A percentile compares a stretch with the other conserved stretches of the same genome.
Conservation (phyloP, 2,329 filamentous ascomycete species). For the Claviceps monticola region DNA sequence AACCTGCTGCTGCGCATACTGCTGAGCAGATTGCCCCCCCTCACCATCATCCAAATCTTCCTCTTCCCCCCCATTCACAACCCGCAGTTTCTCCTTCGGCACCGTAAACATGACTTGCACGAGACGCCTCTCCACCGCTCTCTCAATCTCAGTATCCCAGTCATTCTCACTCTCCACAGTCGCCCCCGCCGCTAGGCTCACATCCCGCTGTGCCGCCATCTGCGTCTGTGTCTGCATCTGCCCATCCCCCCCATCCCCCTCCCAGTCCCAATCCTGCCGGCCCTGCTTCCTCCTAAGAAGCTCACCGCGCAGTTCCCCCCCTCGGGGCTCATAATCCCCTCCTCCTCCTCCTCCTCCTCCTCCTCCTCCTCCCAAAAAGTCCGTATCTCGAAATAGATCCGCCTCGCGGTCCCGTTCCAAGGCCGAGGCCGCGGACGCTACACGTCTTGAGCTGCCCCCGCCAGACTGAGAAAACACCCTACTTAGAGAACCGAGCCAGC, state of each 20-base stretch:
- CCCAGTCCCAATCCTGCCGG: conserved; percentile 37
- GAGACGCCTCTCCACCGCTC: conserved; percentile 53
- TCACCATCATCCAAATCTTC: neutral
- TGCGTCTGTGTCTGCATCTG: no score
- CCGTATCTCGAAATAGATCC: no score
- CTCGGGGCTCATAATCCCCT: conserved; percentile 28
- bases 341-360: no score
- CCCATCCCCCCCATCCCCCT: conserved; percentile 7
- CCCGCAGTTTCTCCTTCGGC: conserved; percentile 68
- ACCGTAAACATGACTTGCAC: conserved; percentile 90
- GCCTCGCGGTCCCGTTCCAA: neutral
- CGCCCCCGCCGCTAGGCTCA: neutral
- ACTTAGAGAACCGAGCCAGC: conserved; percentile 55
- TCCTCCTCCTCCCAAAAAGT: no score
- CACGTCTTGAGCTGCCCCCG: neutral
- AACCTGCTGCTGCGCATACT: no score
- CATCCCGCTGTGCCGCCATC: no score
- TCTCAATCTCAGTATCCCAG: conserved; percentile 69
- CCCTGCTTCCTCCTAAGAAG: conserved; percentile 42
- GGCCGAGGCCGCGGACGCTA: conserved; percentile 11
- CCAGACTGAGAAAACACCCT: conserved; percentile 43
- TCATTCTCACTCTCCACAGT: conserved; percentile 43
- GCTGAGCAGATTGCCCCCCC: no score
- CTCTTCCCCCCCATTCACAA: conserved; percentile 69
- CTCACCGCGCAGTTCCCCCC: conserved; percentile 27